A percentile compares a stretch with the other conserved stretches of the same genome.
Evolutionary conservation across 345 rosid species (phyloP).

Genomic region (Noccaea caerulescens): DNA sequence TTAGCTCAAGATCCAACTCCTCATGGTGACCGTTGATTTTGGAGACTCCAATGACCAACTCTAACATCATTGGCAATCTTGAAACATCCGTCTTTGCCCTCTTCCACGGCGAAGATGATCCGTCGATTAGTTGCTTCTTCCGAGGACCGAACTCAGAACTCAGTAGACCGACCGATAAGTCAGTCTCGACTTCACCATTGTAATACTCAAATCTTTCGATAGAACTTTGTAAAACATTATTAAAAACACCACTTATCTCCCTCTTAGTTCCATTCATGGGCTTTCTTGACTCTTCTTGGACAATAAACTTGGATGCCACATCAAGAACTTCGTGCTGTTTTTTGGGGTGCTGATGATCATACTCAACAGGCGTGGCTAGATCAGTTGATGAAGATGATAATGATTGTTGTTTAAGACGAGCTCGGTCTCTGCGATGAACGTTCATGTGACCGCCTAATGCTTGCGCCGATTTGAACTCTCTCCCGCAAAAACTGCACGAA

Average conservation of each 20-base stretch:
- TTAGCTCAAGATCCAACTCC: constrained; percentile 86
- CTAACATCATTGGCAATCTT: constrained; percentile 42
- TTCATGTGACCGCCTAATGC: constrained; percentile 66
- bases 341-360: constrained; percentile 14
- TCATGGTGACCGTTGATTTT: constrained; percentile 46
- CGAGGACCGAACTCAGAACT: constrained; percentile 28
- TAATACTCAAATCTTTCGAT: neutral
- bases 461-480: constrained; percentile 63
- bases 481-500: constrained; percentile 52
- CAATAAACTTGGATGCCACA: constrained; percentile 15
- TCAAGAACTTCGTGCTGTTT: constrained; percentile 22
- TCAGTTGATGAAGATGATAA: constrained; percentile 44
- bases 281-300: constrained; percentile 30
- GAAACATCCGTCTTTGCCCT: constrained; percentile 36
- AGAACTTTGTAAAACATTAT: constrained; percentile 20
- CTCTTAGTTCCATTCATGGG: constrained; percentile 25
- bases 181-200: constrained; percentile 37
- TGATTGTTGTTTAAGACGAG: constrained; percentile 46
- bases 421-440: constrained; percentile 57
- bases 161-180: constrained; percentile 35
- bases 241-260: constrained; percentile 26
- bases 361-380: constrained; percentile 13
- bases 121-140: constrained; percentile 19
- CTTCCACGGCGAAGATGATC: constrained; percentile 20
- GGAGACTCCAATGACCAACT: constrained; percentile 46